These are phyloP conservation scores for Lophiostoma macrostomum DNA, from an alignment of 495 filamentous ascomycete species.

Conservation along the genomic window DNA sequence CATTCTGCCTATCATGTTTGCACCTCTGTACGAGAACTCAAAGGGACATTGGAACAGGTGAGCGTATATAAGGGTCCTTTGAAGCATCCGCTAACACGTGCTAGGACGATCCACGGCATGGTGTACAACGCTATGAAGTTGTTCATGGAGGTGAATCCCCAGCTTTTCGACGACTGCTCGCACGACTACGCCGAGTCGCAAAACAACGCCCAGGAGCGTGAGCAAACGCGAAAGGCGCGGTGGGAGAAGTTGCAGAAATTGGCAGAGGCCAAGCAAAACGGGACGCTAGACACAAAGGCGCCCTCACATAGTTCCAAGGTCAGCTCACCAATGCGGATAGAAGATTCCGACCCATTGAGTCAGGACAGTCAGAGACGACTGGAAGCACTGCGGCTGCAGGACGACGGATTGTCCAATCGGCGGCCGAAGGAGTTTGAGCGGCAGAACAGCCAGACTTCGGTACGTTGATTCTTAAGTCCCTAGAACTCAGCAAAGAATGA, in stretches of 20 bases:
- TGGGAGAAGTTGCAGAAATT: slow-evolving; percentile 84
- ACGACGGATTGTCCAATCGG: slow-evolving; percentile 54
- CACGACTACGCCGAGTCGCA: slow-evolving; percentile 98
- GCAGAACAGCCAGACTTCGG: slow-evolving; percentile 40
- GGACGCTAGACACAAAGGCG: slow-evolving; percentile 42
- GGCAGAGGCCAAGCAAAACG: slow-evolving; percentile 65
- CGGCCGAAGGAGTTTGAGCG: slow-evolving; percentile 47
- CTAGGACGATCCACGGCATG: slow-evolving; percentile 98
- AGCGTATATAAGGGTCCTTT: slow-evolving; percentile 22
- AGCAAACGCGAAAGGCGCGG: slow-evolving; percentile 70
- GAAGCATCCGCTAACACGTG: slow-evolving; percentile 7
- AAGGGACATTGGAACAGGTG: slow-evolving; percentile 99
- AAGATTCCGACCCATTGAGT: slow-evolving; percentile 71
- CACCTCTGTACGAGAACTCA: slow-evolving; percentile 96
- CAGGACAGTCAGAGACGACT: slow-evolving; percentile 82
- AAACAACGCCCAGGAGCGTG: slow-evolving; percentile 75
- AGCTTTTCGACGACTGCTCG: slow-evolving; percentile 97
- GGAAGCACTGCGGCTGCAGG: slow-evolving; percentile 79
- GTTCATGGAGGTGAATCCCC: slow-evolving; percentile 99
- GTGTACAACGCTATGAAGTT: slow-evolving; percentile 99
- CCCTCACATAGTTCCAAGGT: slow-evolving; percentile 46
- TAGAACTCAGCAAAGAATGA: slow-evolving; percentile 23
- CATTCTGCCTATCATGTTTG: slow-evolving; percentile 99
- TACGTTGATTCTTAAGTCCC: slow-evolving; percentile 42
- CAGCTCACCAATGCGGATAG: slow-evolving; percentile 52